Evolutionary conservation across 1,284 basidiomycete species (phyloP), one percentile per base, ranked within the genome.

Genomic region (Schizophyllum amplum): DNA sequence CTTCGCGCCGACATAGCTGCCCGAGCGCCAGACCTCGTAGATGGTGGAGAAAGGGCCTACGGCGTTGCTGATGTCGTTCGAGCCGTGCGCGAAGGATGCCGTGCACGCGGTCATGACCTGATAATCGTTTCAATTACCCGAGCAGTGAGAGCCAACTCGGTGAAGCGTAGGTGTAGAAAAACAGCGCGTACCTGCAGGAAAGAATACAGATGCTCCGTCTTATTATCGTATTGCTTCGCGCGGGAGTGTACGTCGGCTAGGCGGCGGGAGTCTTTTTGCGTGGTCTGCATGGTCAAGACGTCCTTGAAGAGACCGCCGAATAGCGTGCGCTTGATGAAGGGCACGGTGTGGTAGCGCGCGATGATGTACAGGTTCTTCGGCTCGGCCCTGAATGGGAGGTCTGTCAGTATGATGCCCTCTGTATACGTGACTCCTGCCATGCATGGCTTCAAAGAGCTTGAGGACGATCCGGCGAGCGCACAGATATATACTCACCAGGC

Each of bases 31-130:
- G 22, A 65, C 60, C 22, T 60, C 58, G 59, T 64, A 68, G 59
- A 69, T 69, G 26, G 64, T 66, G 33, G 68, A 63, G 58, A 65
- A 69, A n/a, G 68, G 67, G 24, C 68, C 68, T 33, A 68, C 64
- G 26, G 68, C 68, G 24, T 68, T 69, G 23, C 62, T 63, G 3
- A 69, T 64, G 53, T 69, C 68, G 55, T 69, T 69, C 52, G 67
- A 57, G 9, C 68, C 68, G 46, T 69, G 68, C 13, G 68, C 67
- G 55, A 69, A 69, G 17, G 67, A 68, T 24, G 68, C 67, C 21
- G 65, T 66, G 57, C 68, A 69, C 23, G 68, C 68, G 27, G 66
- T 69, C 59, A 69, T 59, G 46, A 69, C 67, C 62, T 69, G 68
- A n/a, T n/a, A n/a, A n/a, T n/a, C n/a, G n/a, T n/a, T n/a, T n/a